Evolutionary conservation across 169 alveolate genomes (phyloP), one percentile per base, ranked within the genome.

Genomic region (Eimeria falciformis): DNA sequence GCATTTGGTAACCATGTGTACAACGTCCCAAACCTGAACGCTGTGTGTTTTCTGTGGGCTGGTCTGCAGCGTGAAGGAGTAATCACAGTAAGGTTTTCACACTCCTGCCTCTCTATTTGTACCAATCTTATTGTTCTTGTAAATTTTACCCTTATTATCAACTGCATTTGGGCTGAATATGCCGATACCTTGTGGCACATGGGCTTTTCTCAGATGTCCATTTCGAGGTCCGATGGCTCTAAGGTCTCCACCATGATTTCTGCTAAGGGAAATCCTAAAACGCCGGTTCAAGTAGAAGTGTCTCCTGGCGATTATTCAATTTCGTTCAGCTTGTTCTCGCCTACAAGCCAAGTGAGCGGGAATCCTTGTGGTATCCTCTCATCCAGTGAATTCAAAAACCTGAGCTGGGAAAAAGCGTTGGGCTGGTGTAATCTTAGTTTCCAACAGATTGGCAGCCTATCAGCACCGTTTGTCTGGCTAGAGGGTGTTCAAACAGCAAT

Each of bases 11-110:
- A 9, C 5, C 25, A 4, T 18, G 29, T 9, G 17, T 4, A 62
- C 25, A n/a, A 21, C 17, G 18, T 21, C 17, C 11, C 29, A 62
- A 21, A 25, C 0, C 0, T 23, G 73, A 7, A 18, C 11, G 23
- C 2, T 21, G 40, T 5, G 21, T 46, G 7, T 9, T 55, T 14
- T 50, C 33, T 55, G 89, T 55, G 43, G 50, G 83, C 27, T 9
- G 46, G 50, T 27, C 40, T 55, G 89, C 89, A 79, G 89, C 75
- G 89, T 23, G 89, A 79, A 33, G 89, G 89, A 29, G 73, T 79
- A 23, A 50, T 79, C 21, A 79, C 89, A 73, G 89, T 79, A 40
- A 56, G 89, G 65, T 3, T 21, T 53, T 3, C 65, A 12, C n/a
- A 53, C 3, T 53, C 65, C n/a, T 53, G 65, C n/a, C 0, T 12